Evolutionary conservation across 2,329 filamentous ascomycete species (phyloP).

Genomic region (Emericellopsis cladophorae): DNA sequence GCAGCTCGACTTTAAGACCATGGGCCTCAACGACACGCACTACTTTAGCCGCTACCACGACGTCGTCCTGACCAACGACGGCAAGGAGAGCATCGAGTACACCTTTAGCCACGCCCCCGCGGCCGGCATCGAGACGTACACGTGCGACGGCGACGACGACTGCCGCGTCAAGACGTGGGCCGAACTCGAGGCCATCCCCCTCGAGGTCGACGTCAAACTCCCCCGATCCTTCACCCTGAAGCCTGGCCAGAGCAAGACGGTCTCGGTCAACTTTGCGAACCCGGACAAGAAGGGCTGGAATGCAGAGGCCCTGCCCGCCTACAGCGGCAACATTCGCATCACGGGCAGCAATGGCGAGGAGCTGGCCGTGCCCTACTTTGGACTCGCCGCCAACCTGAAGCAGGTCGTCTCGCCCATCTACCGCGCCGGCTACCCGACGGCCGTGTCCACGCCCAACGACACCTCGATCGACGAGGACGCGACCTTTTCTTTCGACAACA

Average conservation of each 20-base stretch:
- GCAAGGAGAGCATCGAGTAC: slow-evolving; percentile 19
- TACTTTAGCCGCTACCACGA: slow-evolving; percentile 15
- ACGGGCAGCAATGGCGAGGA: slow-evolving; percentile 15
- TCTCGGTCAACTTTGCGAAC: slow-evolving; percentile 14
- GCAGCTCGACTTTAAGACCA: slow-evolving; percentile 20
- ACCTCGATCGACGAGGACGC: neutral
- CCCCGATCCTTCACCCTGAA: slow-evolving; percentile 11
- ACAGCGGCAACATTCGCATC: slow-evolving; percentile 20
- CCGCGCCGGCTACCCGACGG: neutral
- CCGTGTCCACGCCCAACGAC: neutral
- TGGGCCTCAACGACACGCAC: slow-evolving; percentile 31
- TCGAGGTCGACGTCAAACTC: slow-evolving; percentile 9
- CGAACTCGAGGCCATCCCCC: slow-evolving; percentile 2
- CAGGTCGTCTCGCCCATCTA: neutral
- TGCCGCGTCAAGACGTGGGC: slow-evolving; percentile 2
- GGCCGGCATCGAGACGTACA: slow-evolving; percentile 23
- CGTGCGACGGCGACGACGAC: slow-evolving; percentile 5
- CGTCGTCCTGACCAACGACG: slow-evolving; percentile 23
- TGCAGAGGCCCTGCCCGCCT: slow-evolving; percentile 15
- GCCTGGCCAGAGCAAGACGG: slow-evolving; percentile 11
- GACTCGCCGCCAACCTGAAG: slow-evolving; percentile 7
- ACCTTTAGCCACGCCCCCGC: slow-evolving; percentile 14
- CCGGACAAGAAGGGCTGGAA: slow-evolving; percentile 14
- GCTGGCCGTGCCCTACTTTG: slow-evolving; percentile 14
- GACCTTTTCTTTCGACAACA: slow-evolving; percentile 6